Percentiles rank a stretch among this genome's conserved stretches.
phyloP scores from a whole-genome alignment of 1,139 yeast genomes.

The Debaryomyces sp. region DNA sequence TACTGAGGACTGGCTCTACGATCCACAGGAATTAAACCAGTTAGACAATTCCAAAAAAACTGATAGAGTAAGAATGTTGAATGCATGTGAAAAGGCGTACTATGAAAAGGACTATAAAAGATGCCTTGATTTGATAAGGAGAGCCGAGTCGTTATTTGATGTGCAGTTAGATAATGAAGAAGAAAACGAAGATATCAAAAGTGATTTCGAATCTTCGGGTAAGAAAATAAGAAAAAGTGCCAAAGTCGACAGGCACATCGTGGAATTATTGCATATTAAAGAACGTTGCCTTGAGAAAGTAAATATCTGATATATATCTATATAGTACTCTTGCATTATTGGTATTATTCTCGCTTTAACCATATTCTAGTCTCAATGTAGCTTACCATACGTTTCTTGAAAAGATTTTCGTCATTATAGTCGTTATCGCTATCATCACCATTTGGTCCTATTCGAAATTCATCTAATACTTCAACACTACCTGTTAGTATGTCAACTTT shows the following conservation, averaged over 20 bases:
- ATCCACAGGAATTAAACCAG: slow-evolving; percentile 20
- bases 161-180: slow-evolving; percentile 33
- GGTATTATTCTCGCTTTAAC: slow-evolving; percentile 27
- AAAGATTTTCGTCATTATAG: slow-evolving; percentile 40
- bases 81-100: slow-evolving; percentile 54
- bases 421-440: slow-evolving; percentile 17
- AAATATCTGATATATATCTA: background rate
- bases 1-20: slow-evolving; percentile 47
- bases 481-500: slow-evolving; percentile 59
- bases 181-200: slow-evolving; percentile 21
- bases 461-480: slow-evolving; percentile 65
- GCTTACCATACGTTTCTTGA: slow-evolving; percentile 57
- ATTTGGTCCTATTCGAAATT: slow-evolving; percentile 30
- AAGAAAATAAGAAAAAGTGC: slow-evolving; percentile 32
- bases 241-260: slow-evolving; percentile 47
- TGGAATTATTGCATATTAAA: slow-evolving; percentile 48
- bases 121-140: slow-evolving; percentile 41
- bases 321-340: background rate
- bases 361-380: slow-evolving; percentile 59
- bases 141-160: slow-evolving; percentile 33
- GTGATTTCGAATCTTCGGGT: slow-evolving; percentile 26
- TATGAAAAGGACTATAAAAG: slow-evolving; percentile 45
- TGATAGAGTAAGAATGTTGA: slow-evolving; percentile 38
- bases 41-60: slow-evolving; percentile 33
- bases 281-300: slow-evolving; percentile 33